A percentile compares a stretch with the other conserved stretches of the same genome.
Conservation (phyloP, 1,284 basidiomycete genomes). For the Ustilago trichophora region DNA sequence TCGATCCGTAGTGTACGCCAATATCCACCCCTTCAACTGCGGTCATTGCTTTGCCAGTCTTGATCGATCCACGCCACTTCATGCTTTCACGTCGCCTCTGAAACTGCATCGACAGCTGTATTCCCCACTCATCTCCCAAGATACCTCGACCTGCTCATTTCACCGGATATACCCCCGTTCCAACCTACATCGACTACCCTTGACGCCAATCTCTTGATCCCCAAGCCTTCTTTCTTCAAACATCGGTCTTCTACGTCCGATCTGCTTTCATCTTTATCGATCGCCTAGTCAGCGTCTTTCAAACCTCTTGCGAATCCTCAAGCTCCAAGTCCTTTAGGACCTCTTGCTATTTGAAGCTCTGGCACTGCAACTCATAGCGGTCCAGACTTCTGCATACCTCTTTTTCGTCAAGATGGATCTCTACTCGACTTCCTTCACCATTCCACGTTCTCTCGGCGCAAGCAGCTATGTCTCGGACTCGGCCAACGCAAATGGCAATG, state of each 20-base stretch:
- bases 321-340: constrained; percentile 14
- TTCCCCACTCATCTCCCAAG: constrained; percentile 3
- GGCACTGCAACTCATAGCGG: constrained; percentile 7
- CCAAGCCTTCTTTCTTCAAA: too few relatives aligned
- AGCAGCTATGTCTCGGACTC: constrained; percentile 38
- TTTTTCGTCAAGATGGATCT: constrained; percentile 45
- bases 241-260: too few relatives aligned
- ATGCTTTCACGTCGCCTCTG: too few relatives aligned
- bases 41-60: too few relatives aligned
- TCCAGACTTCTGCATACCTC: constrained; percentile 12
- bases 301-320: not conserved
- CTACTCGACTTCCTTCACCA: constrained; percentile 59
- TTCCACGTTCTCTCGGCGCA: constrained; percentile 45
- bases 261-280: too few relatives aligned
- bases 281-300: not conserved
- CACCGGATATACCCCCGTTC: constrained; percentile 18
- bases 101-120: constrained; percentile 13
- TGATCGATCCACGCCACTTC: too few relatives aligned
- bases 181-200: too few relatives aligned
- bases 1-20: too few relatives aligned
- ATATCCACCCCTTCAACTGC: too few relatives aligned
- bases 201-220: too few relatives aligned
- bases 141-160: constrained; percentile 19
- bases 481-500: constrained; percentile 8
- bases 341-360: constrained; percentile 24